Evolutionary conservation across 345 rosid genomes (phyloP), one percentile per base, ranked within the genome.

Genomic region (Geranium brycei): DNA sequence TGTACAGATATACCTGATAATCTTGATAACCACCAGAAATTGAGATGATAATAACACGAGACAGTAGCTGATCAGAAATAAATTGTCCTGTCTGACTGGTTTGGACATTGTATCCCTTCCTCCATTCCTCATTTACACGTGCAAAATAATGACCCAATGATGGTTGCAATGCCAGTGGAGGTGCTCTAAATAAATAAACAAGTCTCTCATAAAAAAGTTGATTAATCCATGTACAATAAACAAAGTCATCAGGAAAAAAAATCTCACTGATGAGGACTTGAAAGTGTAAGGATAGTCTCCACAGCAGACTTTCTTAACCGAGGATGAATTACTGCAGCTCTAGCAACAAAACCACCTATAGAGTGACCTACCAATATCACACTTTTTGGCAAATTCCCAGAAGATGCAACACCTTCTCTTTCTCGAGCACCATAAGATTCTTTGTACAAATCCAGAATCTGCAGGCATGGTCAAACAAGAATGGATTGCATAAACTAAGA

Each of bases 281-380:
- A 86, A 77, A 93, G 96, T 8, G 99, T 93, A 40, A 93, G 80
- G 70, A 93, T 71, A 72, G 97, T 93, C 73, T 83, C 88, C 59
- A 93, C 91, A 55, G 92, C 81, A 64, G 82, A 82, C 75, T 86
- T 88, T 77, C 92, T 81, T 64, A 93, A 75, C 66, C 19, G 78
- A 62, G 97, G 97, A 75, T 93, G 97, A 69, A 88, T 73, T 4
- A 83, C 77, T 68, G 95, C 97, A 70, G 99, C 97, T 85, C 99
- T 86, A 69, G 99, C 96, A 76, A 93, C 97, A 79, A 93, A 90
- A 65, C 99, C 99, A 74, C 99, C 99, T 91, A 93, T 88, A 62
- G 99, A 93, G 76, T 93, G 99, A 59, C 97, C 99, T 75, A 93
- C 89, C 82, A 93, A 78, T 71, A 93, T 88, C 68, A 93, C 97